These are phyloP conservation scores for Fusarium verticillioides DNA, from an alignment of 2,329 filamentous ascomycete genomes.

Conservation along the genomic window DNA sequence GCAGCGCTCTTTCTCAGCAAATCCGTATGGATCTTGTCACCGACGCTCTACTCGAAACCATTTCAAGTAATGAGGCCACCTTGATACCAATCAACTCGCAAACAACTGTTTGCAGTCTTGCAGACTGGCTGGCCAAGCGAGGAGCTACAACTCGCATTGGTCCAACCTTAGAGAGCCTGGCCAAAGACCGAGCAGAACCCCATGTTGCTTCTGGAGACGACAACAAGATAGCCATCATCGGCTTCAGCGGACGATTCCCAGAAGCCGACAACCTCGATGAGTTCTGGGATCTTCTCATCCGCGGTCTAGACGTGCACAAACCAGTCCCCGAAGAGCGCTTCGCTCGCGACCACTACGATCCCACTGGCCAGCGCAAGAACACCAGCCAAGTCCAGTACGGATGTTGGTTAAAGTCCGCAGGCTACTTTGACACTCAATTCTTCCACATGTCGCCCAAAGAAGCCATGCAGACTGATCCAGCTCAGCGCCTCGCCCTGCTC, in stretches of 20 bases:
- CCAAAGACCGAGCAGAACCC: background rate
- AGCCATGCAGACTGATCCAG: constrained; percentile 79
- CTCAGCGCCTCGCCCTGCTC: constrained; percentile 77
- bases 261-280: constrained; percentile 57
- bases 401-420: constrained; percentile 76
- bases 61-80: background rate
- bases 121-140: background rate
- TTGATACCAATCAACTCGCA: background rate
- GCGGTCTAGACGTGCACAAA: constrained; percentile 73
- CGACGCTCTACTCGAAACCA: background rate
- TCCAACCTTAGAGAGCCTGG: accelerated
- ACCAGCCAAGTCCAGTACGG: constrained; percentile 76
- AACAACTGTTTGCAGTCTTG: background rate
- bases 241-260: constrained; percentile 59
- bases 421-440: constrained; percentile 79
- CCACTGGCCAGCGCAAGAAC: constrained; percentile 74
- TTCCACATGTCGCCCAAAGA: constrained; percentile 88
- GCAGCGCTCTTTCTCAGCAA: background rate
- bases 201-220: background rate
- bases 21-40: background rate
- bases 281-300: constrained; percentile 73
- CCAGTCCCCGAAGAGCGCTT: constrained; percentile 74
- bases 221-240: constrained; percentile 82
- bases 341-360: constrained; percentile 71
- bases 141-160: background rate